Conservation (phyloP, 768 basidiomycete species). For the Hirschioporus abietinus region DNA sequence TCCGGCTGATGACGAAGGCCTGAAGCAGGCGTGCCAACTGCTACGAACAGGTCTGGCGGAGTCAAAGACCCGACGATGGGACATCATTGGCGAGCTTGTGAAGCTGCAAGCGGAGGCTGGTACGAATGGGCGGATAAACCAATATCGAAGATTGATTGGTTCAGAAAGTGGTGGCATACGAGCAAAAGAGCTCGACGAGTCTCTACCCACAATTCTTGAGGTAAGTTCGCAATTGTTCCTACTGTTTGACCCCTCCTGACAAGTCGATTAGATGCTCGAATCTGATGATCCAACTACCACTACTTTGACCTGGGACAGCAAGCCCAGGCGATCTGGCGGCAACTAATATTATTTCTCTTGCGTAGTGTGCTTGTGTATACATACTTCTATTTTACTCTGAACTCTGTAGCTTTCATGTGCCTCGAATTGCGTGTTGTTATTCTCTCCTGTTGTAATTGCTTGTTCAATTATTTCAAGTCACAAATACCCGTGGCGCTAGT, state of each 20-base stretch:
- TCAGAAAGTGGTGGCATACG: constrained; percentile 86
- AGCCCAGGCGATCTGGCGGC: not conserved
- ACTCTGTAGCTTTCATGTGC: not conserved
- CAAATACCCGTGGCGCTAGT: not conserved
- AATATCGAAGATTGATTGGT: constrained; percentile 85
- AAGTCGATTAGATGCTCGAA: not conserved
- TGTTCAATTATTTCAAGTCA: not conserved
- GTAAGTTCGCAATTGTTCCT: constrained; percentile 32
- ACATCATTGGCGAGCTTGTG: constrained; percentile 70
- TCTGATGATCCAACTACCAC: not conserved
- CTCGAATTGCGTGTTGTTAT: not conserved
- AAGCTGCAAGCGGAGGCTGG: constrained; percentile 86
- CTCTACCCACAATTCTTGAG: constrained; percentile 81
- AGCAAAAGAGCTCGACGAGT: constrained; percentile 82
- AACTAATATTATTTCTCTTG: not conserved
- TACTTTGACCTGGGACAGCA: not conserved
- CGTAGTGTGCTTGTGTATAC: not conserved
- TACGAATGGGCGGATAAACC: constrained; percentile 81
- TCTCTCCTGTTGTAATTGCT: not conserved
- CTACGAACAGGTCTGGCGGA: constrained; percentile 61
- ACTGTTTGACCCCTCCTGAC: not conserved
- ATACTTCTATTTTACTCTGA: not conserved
- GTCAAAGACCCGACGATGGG: constrained; percentile 62
- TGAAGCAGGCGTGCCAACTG: constrained; percentile 50
- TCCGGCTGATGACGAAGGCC: constrained; percentile 50